Percentiles rank a stretch among this genome's conserved stretches.
These are phyloP conservation scores for Durotheca rogersii DNA, from an alignment of 495 filamentous ascomycete species.

Conservation along the genomic window DNA sequence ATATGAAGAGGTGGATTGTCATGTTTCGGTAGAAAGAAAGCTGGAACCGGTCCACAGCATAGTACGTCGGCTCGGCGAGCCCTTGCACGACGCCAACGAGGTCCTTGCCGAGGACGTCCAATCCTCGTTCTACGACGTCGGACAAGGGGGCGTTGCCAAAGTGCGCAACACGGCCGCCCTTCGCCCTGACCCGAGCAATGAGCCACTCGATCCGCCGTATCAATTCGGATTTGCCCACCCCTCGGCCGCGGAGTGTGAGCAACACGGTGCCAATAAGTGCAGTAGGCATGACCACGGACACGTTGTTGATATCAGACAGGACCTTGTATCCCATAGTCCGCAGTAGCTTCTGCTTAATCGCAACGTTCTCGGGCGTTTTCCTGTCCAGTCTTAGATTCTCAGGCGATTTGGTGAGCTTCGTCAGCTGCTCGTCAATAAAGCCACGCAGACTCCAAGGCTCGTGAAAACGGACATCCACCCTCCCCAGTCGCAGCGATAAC, in stretches of 20 bases:
- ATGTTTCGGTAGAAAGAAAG: constrained; percentile 98
- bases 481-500: constrained; percentile 80
- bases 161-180: constrained; percentile 88
- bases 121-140: constrained; percentile 80
- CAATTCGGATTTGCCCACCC: constrained; percentile 84
- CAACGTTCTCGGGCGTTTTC: constrained; percentile 46
- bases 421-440: constrained; percentile 75
- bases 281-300: constrained; percentile 97
- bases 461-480: constrained; percentile 94
- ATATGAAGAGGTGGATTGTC: constrained; percentile 97
- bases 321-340: constrained; percentile 87
- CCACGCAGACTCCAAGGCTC: constrained; percentile 86
- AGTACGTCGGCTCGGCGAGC: constrained; percentile 84
- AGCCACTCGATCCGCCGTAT: constrained; percentile 90
- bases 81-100: constrained; percentile 78
- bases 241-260: constrained; percentile 85
- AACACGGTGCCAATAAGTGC: constrained; percentile 92
- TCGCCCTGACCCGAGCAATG: constrained; percentile 73
- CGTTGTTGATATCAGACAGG: constrained; percentile 88
- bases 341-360: constrained; percentile 61
- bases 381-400: constrained; percentile 42
- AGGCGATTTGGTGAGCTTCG: constrained; percentile 45
- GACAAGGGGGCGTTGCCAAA: constrained; percentile 78
- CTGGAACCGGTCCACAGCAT: constrained; percentile 93
- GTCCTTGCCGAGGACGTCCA: constrained; percentile 87